Conservation (phyloP, 192 early-diverging fungal genomes). For the Umbelopsis isabellina region DNA sequence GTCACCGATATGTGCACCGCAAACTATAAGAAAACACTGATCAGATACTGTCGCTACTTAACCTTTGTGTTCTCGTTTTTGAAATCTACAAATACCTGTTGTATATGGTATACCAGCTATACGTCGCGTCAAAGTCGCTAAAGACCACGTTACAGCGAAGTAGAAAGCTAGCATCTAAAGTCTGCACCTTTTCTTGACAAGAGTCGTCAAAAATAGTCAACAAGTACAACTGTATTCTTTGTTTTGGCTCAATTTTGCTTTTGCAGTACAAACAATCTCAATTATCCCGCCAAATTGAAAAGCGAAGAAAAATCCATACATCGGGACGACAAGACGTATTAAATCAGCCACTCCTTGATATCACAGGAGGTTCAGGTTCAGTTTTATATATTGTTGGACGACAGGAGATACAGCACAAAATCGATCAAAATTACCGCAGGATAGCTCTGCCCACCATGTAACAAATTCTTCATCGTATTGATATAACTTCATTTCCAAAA, state of each 20-base stretch:
- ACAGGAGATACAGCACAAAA: background rate
- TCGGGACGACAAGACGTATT: background rate
- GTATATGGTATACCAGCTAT: too few species aligned
- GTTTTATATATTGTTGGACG: background rate
- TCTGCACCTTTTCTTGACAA: too few species aligned
- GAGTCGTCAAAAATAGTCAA: too few species aligned
- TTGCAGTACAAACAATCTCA: background rate
- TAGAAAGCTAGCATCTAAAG: background rate
- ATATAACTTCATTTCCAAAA: too few species aligned
- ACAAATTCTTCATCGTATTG: too few species aligned
- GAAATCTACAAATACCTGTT: too few species aligned
- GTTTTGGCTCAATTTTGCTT: too few species aligned
- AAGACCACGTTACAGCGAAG: background rate
- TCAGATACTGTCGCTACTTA: background rate
- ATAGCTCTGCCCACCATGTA: background rate
- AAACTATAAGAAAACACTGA: background rate
- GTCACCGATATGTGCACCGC: background rate
- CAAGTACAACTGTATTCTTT: too few species aligned
- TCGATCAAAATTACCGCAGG: background rate
- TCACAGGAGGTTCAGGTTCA: background rate
- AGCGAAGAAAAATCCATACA: background rate
- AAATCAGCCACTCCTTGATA: background rate
- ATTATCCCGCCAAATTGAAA: background rate
- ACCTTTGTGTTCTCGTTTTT: background rate
- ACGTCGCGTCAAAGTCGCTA: background rate